Evolutionary conservation across 148 eudicot species (phyloP).

Genomic region (Cornus florida): DNA sequence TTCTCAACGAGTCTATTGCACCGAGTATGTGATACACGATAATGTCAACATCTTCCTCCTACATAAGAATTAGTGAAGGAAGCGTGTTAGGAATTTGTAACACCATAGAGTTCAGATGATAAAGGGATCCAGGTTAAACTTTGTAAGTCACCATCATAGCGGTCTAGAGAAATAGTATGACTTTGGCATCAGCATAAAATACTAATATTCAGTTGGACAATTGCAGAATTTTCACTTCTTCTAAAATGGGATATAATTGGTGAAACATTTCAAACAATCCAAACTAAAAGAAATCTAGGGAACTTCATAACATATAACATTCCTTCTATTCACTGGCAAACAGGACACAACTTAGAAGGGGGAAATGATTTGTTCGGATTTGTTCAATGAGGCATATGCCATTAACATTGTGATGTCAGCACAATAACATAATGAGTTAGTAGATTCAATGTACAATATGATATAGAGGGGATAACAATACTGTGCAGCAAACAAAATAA

Average conservation of each 20-base stretch:
- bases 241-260: background rate
- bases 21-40: constrained; percentile 81
- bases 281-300: background rate
- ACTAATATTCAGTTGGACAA: background rate
- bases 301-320: background rate
- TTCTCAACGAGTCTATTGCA: constrained; percentile 64
- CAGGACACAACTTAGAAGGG: background rate
- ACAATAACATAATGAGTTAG: background rate
- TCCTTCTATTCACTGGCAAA: background rate
- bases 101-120: background rate
- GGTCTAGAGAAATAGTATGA: background rate
- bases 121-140: background rate
- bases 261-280: background rate
- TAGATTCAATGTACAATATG: background rate
- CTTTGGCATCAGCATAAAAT: background rate
- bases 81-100: background rate
- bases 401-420: background rate
- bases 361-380: background rate
- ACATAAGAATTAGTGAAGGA: constrained; percentile 19
- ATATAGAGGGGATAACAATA: background rate
- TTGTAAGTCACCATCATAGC: too few relatives aligned
- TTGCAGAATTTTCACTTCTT: background rate
- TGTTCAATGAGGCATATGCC: background rate
- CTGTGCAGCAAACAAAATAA: background rate
- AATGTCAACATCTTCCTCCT: constrained; percentile 89